Base-by-base conservation (phyloP, 2,329 filamentous ascomycete species). In the Zasmidium citrigriseum region DNA sequence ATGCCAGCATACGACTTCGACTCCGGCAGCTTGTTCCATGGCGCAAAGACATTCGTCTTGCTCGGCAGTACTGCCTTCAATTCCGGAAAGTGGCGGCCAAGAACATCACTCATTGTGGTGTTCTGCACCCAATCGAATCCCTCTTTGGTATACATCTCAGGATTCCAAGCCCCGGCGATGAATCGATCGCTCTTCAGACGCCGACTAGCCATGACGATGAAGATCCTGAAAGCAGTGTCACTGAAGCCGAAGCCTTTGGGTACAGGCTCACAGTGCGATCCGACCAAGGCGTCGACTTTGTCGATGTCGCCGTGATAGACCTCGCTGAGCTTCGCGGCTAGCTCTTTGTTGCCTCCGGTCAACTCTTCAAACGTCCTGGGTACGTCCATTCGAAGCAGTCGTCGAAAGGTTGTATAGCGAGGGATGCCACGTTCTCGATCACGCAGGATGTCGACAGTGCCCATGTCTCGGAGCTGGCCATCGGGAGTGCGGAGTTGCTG, bases 361-460 rank as follows among this genome's bases (percentile, higher is more conserved):
- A 80, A 61, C 20, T 73, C 71, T 24, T 74, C 67, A 52, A 80
- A 81, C 0, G 70, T 74, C 16, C 65, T 65, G 3, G 72, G 72
- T 0, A 71, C 68, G 0, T 65, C 49, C 62, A 80, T 70, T 27
- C 72, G 77, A 25, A 81, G 72, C 5, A 80, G 67, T 0, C 77
- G 73, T 0, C 79, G 75, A 69, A 81, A 81, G 27, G 72, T 62
- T 64, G 75, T 76, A 70, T 81, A 80, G 0, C 78, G 72, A 0
- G 78, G 78, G 2, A 80, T 75, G 21, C 78, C 78, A 16, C 79
- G 74, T 64, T 81, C 78, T 23, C 78, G 75, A 60, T 81, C 77
- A 1, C 78, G 73, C 1, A 81, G 69, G 54, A 81, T 76, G 58
- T 81, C 78, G 20, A 81, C 70, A 5, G 77, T 79, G 18, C 75